Conservation (phyloP, 1,139 yeast species). For the Pichia sp. region DNA sequence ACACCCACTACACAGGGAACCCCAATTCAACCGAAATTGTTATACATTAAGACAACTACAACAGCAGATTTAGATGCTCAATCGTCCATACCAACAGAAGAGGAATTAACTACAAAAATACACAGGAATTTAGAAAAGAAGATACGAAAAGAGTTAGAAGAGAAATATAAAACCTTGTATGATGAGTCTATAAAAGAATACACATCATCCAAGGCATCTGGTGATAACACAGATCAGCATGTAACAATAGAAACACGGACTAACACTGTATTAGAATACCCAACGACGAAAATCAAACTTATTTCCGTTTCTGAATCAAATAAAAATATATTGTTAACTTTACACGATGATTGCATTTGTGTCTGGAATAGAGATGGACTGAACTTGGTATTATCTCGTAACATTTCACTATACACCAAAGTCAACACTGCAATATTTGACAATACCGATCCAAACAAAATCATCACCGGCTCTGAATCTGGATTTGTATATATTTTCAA, state of each 20-base stretch:
- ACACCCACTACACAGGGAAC: no score
- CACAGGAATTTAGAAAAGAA: constrained; percentile 11
- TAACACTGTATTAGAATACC: neutral
- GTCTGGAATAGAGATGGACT: constrained; percentile 10
- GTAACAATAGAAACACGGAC: neutral
- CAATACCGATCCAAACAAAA: neutral
- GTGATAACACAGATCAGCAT: neutral
- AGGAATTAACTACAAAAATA: neutral
- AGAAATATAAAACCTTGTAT: constrained; percentile 8
- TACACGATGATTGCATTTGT: constrained; percentile 16
- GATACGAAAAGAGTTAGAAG: constrained; percentile 14
- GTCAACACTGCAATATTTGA: constrained; percentile 13
- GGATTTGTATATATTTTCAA: constrained; percentile 7
- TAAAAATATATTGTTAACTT: constrained; percentile 2
- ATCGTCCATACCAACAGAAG: neutral
- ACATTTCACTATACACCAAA: neutral
- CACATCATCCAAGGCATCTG: neutral
- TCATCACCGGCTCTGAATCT: constrained; percentile 7
- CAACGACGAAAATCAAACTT: constrained; percentile 8
- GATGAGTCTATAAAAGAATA: neutral
- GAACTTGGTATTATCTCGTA: neutral
- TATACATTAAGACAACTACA: neutral
- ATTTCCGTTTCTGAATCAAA: neutral
- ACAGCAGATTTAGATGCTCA: neutral
- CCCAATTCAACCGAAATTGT: neutral